Evolutionary conservation across 257 asterid genomes (phyloP), one percentile per base, ranked within the genome.

Genomic region (Forsythia suspensa): DNA sequence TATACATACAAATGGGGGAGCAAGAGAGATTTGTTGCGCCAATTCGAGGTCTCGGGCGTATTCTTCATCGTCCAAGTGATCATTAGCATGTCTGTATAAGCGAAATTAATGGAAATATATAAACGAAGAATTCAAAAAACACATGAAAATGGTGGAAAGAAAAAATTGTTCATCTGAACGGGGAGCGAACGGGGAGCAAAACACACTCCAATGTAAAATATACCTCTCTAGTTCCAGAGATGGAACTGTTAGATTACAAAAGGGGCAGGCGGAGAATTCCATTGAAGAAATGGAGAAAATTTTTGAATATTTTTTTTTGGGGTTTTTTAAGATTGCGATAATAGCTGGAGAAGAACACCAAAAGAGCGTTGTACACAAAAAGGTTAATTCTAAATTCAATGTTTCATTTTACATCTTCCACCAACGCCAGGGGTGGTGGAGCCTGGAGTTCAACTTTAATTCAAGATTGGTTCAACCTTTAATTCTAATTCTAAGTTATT

Each of bases 21-120:
- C 41, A 44, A 75, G 76, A 76, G 90, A 71, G 61, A 83, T 59
- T 68, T 42, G 82, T 61, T 59, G 84, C 37, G 88, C 92, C 51
- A 83, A 48, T 77, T 86, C 86, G 40, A 86, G 72, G 80, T 88
- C 90, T 42, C 67, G 63, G 77, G 86, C 87, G 77, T 76, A 82
- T 76, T 86, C 90, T 78, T 88, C 92, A 70, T 85, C 90, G 3
- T 29, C 36, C 63, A 88, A 88, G 82, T 88, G 92, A 12, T 85
- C 83, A 73, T 83, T 83, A 78, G 84, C 92, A 61, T 85, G 92
- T 34, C 90, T 88, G 80, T 39, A 40, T 63, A 77, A 48, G 34
- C 29, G 8, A 70, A 42, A 82, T 63, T 48, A 71, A 46, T 44
- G 37, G 66, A 73, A 43, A 38, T 38, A 61, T 8, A 67, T 39